Evolutionary conservation across 1,139 yeast species (phyloP).

Genomic region (Cylindricascospora bacillispora): DNA sequence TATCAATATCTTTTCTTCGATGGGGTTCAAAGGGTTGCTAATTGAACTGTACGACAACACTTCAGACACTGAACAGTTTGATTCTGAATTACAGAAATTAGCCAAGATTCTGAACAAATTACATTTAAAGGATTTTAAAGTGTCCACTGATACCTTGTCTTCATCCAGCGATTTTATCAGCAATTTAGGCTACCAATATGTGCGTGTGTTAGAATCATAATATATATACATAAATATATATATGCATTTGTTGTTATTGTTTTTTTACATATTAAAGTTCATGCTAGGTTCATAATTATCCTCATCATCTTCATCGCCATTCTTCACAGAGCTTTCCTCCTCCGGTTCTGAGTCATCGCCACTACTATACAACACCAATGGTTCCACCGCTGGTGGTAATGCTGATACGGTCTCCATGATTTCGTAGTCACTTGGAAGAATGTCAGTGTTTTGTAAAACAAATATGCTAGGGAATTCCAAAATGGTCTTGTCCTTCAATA

Average conservation of each 20-base stretch:
- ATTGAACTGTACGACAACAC: slow-evolving; percentile 19
- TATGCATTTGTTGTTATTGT: slow-evolving; percentile 1
- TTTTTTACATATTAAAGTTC: no score
- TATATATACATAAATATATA: no score
- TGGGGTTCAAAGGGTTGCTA: slow-evolving; percentile 24
- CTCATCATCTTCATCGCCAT: slow-evolving; percentile 6
- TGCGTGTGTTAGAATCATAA: slow-evolving; percentile 17
- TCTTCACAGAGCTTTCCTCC: slow-evolving; percentile 4
- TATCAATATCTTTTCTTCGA: slow-evolving; percentile 21
- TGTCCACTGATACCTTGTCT: neutral
- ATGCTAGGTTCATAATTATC: slow-evolving; percentile 20
- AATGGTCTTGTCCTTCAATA: slow-evolving; percentile 46
- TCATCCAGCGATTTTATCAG: slow-evolving; percentile 10
- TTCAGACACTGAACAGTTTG: no score
- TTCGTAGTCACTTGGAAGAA: slow-evolving; percentile 9
- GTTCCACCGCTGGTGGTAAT: slow-evolving; percentile 1
- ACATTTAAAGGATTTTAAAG: no score
- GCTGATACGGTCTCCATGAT: slow-evolving; percentile 7
- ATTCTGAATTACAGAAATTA: no score
- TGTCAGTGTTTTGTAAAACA: slow-evolving; percentile 26
- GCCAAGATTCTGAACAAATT: no score
- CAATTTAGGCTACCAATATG: slow-evolving; percentile 21
- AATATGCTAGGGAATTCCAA: slow-evolving; percentile 68
- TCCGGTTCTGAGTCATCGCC: slow-evolving; percentile 7
- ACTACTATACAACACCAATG: no score